Conservation (phyloP, 208 protist genomes). For the Crithidia brevicula region DNA sequence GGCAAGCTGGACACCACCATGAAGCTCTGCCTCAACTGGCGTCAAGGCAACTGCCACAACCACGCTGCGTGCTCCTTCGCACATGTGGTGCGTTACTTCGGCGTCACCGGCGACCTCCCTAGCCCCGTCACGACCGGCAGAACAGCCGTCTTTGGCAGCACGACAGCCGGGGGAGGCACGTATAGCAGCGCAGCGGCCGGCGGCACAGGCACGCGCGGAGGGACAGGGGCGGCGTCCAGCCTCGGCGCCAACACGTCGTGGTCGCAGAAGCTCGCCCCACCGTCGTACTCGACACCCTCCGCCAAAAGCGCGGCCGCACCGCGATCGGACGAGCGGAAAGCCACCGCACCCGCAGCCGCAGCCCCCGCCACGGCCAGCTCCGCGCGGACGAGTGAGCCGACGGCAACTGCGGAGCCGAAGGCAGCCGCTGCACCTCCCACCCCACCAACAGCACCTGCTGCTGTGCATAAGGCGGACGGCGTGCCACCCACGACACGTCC, state of each 20-base stretch:
- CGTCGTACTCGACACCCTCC: constrained; percentile 13
- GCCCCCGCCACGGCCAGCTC: not conserved
- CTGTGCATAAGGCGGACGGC: no score
- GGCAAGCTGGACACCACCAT: constrained; percentile 67
- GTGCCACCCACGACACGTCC: no score
- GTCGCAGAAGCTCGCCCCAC: constrained; percentile 17
- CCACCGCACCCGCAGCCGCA: not conserved
- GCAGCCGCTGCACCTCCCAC: constrained; percentile 6
- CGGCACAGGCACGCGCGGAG: not conserved
- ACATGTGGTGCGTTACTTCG: constrained; percentile 64
- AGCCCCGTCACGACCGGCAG: constrained; percentile 9
- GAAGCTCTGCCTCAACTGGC: constrained; percentile 82
- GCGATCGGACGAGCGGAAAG: not conserved
- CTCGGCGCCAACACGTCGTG: not conserved
- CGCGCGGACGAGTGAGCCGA: no score
- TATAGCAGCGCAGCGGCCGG: constrained; percentile 10
- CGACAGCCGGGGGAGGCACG: not conserved
- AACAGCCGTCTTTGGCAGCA: not conserved
- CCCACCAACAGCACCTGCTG: no score
- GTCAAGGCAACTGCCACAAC: constrained; percentile 72
- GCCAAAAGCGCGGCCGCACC: no score
- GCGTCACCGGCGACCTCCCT: constrained; percentile 23
- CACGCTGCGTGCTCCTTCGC: constrained; percentile 76
- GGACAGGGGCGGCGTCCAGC: not conserved
- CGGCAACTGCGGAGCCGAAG: not conserved